Evolutionary conservation across 768 basidiomycete species (phyloP).

Genomic region (Boletus rubroflammeus): DNA sequence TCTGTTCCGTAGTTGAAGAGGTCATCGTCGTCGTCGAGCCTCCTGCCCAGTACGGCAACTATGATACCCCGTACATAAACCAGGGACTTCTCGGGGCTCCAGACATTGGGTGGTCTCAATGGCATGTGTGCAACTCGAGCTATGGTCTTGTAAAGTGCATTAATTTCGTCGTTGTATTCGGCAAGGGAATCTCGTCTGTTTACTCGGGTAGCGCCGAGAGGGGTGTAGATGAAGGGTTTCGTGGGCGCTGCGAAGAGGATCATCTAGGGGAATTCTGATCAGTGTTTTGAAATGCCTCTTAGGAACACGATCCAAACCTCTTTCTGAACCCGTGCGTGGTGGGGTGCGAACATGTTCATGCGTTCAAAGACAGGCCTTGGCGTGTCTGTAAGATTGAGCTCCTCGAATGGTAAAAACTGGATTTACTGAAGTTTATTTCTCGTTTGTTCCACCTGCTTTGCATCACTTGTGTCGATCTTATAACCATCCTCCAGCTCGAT

Average conservation of each 20-base stretch:
- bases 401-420: neutral
- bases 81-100: conserved; percentile 14
- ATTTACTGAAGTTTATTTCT: conserved; percentile 16
- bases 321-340: conserved; percentile 20
- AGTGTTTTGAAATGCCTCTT: neutral
- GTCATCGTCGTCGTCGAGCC: conserved; percentile 8
- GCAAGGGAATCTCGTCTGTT: conserved; percentile 14
- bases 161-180: conserved; percentile 12
- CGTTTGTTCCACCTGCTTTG: conserved; percentile 8
- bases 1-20: conserved; percentile 12
- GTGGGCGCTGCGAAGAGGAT: conserved; percentile 7
- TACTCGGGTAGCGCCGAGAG: neutral
- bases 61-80: conserved; percentile 14
- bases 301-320: conserved; percentile 8
- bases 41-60: conserved; percentile 8
- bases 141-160: conserved; percentile 8
- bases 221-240: conserved; percentile 12
- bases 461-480: conserved; percentile 10
- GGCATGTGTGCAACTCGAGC: neutral
- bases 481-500: conserved; percentile 11
- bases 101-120: conserved; percentile 15
- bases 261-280: conserved; percentile 8
- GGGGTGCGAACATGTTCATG: conserved; percentile 21
- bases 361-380: conserved; percentile 15
- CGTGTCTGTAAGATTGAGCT: neutral